Conservation (phyloP, 768 basidiomycete species). For the Kwoniella mangroviensis region DNA sequence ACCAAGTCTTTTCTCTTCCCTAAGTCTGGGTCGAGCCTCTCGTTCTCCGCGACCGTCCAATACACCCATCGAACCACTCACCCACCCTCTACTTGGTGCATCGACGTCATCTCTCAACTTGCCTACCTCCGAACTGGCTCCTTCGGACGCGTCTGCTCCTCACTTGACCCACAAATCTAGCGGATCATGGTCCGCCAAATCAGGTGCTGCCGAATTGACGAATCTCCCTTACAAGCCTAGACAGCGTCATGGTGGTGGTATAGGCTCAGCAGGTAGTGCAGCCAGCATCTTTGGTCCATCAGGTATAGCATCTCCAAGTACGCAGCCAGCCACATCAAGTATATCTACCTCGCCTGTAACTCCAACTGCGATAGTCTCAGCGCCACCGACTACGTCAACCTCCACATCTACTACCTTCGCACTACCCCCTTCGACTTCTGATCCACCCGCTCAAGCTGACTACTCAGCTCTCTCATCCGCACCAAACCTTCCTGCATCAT, state of each 20-base stretch:
- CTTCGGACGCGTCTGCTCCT: background rate
- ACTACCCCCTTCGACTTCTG: constrained; percentile 37
- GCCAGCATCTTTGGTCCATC: constrained; percentile 21
- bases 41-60: constrained; percentile 25
- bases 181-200: constrained; percentile 15
- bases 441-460: constrained; percentile 18
- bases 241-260: constrained; percentile 41
- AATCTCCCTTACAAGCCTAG: constrained; percentile 53
- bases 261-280: constrained; percentile 30
- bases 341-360: constrained; percentile 24
- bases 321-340: constrained; percentile 7
- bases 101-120: constrained; percentile 44
- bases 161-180: constrained; percentile 10
- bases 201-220: constrained; percentile 9
- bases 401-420: constrained; percentile 50
- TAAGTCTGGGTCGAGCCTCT: constrained; percentile 41
- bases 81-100: constrained; percentile 49
- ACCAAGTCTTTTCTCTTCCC: constrained; percentile 45
- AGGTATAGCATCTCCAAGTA: constrained; percentile 17
- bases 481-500: constrained; percentile 10
- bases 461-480: background rate
- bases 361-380: constrained; percentile 27
- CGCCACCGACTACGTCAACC: constrained; percentile 43
- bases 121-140: constrained; percentile 2
- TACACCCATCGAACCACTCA: constrained; percentile 36